Conservation (phyloP, 495 filamentous ascomycete species). For the Penicillium antarcticum region DNA sequence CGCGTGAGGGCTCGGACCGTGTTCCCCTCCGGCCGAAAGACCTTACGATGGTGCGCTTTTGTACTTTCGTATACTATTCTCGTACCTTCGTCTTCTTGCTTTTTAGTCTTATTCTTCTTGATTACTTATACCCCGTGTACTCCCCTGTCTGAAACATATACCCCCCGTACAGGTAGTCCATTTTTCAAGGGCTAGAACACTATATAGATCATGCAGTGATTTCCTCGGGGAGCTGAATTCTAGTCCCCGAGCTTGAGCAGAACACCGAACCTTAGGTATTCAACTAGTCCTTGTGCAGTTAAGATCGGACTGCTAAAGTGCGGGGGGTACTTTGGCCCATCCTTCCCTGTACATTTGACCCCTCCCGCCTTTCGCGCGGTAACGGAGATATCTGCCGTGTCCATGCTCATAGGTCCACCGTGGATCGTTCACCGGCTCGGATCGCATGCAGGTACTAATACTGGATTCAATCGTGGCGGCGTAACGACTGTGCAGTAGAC, state of each 20-base stretch:
- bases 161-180: constrained; percentile 1
- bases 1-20: no score
- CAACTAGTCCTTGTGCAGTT: background rate
- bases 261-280: background rate
- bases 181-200: constrained; percentile 15
- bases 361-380: background rate
- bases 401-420: constrained; percentile 20
- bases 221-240: constrained; percentile 17
- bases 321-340: background rate
- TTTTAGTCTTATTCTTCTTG: no score
- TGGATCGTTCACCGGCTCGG: constrained; percentile 33
- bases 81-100: no score
- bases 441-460: constrained; percentile 36
- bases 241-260: constrained; percentile 9
- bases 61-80: background rate
- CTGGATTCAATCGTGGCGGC: constrained; percentile 10
- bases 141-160: background rate
- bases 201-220: constrained; percentile 14
- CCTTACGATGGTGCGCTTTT: constrained; percentile 6
- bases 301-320: background rate
- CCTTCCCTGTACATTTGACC: background rate
- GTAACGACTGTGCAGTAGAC: constrained; percentile 10
- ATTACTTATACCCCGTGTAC: background rate
- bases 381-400: constrained; percentile 22
- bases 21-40: background rate